phyloP scores from a whole-genome alignment of 1,139 yeast genomes.

The Wickerhamomyces sp. region DNA sequence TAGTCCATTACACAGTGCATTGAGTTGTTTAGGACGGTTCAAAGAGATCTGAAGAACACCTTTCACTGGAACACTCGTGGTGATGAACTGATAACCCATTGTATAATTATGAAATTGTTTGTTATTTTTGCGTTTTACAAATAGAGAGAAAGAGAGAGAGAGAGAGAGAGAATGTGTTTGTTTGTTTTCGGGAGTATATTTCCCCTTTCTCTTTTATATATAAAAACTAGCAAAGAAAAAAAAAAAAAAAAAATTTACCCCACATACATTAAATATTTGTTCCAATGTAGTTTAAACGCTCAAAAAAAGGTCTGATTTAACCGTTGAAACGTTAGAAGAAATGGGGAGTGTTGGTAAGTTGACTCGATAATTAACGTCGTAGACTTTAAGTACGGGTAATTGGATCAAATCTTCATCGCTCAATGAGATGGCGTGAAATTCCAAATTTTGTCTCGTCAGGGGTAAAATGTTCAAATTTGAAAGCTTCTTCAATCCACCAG shows the following conservation, averaged over 20 bases:
- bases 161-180: too few relatives aligned
- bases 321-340: slow-evolving; percentile 11
- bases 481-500: slow-evolving; percentile 27
- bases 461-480: slow-evolving; percentile 47
- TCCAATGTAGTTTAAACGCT: too few relatives aligned
- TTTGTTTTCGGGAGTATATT: too few relatives aligned
- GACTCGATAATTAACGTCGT: slow-evolving; percentile 63
- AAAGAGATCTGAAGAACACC: slow-evolving; percentile 48
- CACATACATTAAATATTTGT: too few relatives aligned
- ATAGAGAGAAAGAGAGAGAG: too few relatives aligned
- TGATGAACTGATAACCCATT: slow-evolving; percentile 32
- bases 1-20: slow-evolving; percentile 53
- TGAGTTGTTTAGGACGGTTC: slow-evolving; percentile 61
- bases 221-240: not conserved
- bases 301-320: slow-evolving; percentile 17
- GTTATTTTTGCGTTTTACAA: too few relatives aligned
- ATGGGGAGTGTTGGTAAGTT: slow-evolving; percentile 44
- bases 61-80: slow-evolving; percentile 33
- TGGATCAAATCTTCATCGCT: slow-evolving; percentile 25
- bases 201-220: too few relatives aligned
- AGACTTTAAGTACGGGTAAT: slow-evolving; percentile 56
- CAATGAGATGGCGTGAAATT: slow-evolving; percentile 30
- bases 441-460: slow-evolving; percentile 45
- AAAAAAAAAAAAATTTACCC: too few relatives aligned
- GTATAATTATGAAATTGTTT: too few relatives aligned